Base-by-base conservation (phyloP, 805 yeast genomes). In the Candida silvicultrix region DNA sequence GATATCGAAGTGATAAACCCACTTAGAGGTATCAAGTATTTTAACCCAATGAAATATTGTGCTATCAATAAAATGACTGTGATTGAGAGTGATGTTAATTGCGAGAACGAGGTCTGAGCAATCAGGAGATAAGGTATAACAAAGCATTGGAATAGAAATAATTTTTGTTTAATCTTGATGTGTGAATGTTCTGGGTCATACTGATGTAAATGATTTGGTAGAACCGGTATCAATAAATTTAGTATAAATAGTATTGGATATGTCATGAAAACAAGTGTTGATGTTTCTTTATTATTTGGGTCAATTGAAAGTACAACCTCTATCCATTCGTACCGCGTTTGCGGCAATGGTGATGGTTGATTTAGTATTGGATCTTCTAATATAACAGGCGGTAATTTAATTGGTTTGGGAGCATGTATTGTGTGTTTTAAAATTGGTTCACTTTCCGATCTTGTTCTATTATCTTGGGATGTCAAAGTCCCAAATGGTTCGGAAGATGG, bases 1-100 rank as follows among this genome's bases (percentile, higher is more conserved):
- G 79, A 59, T 3, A 92, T 69, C 1, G 95, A 75, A 6, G 80
- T 63, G 0, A 75, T 46, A 58, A 92, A 92, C 0, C 96, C 97
- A 4, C 72, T 19, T 0, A 71, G 40, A 0, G 87, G 58, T 14
- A 57, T 52, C 4, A 43, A 20, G 11, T 37, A 39, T 22, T 8
- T 34, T 5, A 6, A 16, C 5, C 6, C 4, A 19, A 34, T 16
- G 21, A 34, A 18, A 18, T 6, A 11, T 16, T 39, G 28, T 2
- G n/a, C 15, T 3, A 31, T 6, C 8, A 36, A 19, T 19, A 20
- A 22, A 2, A 31, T 11, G 3, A 37, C 3, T 15, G 39, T 12
- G 25, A 37, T 20, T 4, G 21, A 12, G n/a, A 21, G 14, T 5
- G 44, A 38, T 18, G 20, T 18, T 8, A 22, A 16, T 4, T 14